Percentiles rank a stretch among this genome's conserved stretches.
Evolutionary conservation across 2,329 filamentous ascomycete species (phyloP).

Genomic region (Nothomitra cinnamomea): DNA sequence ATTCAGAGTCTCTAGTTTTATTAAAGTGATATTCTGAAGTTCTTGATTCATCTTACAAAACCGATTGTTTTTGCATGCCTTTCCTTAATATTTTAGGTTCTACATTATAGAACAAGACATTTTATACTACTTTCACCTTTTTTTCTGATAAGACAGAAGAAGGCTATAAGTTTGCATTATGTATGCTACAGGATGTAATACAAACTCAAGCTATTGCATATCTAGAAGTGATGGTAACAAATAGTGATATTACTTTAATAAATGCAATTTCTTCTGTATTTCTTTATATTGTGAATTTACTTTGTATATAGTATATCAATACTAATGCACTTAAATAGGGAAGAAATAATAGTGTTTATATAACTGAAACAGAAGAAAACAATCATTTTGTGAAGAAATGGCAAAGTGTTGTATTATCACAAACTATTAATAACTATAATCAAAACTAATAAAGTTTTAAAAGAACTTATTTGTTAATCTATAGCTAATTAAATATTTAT

Average conservation of each 20-base stretch:
- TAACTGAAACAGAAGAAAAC: not conserved
- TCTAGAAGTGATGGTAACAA: not conserved
- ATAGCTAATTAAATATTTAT: too few relatives aligned
- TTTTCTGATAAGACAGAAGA: not conserved
- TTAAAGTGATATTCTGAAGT: not conserved
- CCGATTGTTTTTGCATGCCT: not conserved
- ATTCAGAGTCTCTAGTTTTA: not conserved
- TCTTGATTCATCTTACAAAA: not conserved
- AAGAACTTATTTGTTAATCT: too few relatives aligned
- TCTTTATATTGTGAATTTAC: not conserved
- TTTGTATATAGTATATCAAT: too few relatives aligned
- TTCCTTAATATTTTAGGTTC: not conserved
- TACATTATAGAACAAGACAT: not conserved
- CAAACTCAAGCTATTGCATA: not conserved
- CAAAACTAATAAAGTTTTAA: too few relatives aligned
- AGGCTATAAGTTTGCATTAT: not conserved
- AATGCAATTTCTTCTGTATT: not conserved
- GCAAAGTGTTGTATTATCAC: not conserved
- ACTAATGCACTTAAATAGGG: not conserved
- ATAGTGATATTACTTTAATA: not conserved
- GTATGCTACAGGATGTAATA: not conserved
- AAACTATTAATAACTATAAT: too few relatives aligned
- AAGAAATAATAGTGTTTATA: not conserved
- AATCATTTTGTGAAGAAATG: not conserved
- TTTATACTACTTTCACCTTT: slow-evolving; percentile 1